Conservation (phyloP, 768 basidiomycete genomes). For the Sporobolomyces roseus region DNA sequence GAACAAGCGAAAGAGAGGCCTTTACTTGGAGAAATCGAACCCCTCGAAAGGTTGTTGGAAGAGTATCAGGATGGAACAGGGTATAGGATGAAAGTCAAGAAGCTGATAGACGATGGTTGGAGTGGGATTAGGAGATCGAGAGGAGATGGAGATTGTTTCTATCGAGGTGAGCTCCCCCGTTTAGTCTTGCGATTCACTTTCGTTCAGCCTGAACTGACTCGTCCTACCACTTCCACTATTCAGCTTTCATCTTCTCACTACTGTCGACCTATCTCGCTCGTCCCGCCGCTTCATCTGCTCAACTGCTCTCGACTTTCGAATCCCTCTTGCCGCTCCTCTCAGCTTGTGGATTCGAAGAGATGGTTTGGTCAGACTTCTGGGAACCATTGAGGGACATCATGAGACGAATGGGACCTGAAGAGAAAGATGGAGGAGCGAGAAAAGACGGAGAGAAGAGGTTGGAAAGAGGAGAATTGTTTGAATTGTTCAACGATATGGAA, state of each 20-base stretch:
- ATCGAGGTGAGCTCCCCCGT: conserved; percentile 64
- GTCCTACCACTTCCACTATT: not conserved
- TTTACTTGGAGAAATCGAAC: conserved; percentile 49
- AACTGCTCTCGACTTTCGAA: conserved; percentile 57
- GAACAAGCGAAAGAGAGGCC: conserved; percentile 39
- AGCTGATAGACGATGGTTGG: conserved; percentile 63
- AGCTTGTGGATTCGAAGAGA: conserved; percentile 27
- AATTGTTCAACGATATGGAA: conserved; percentile 58
- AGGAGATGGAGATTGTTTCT: conserved; percentile 82
- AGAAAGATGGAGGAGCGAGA: conserved; percentile 15
- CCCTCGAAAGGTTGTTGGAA: conserved; percentile 45
- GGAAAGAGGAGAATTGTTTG: conserved; percentile 52
- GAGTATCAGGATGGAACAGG: conserved; percentile 45
- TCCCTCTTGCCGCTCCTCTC: conserved; percentile 49
- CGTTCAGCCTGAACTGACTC: not conserved
- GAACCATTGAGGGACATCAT: conserved; percentile 61
- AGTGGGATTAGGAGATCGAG: conserved; percentile 64
- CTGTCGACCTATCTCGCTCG: conserved; percentile 63
- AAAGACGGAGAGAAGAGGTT: conserved; percentile 38
- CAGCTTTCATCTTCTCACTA: conserved; percentile 78
- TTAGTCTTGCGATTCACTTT: too few species aligned
- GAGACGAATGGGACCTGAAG: conserved; percentile 51
- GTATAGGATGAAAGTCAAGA: conserved; percentile 73
- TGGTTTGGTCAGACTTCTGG: conserved; percentile 59
- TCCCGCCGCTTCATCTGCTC: conserved; percentile 6